phyloP scores from a whole-genome alignment of 2,329 filamentous ascomycete species.

The Dactylella cylindrospora region DNA sequence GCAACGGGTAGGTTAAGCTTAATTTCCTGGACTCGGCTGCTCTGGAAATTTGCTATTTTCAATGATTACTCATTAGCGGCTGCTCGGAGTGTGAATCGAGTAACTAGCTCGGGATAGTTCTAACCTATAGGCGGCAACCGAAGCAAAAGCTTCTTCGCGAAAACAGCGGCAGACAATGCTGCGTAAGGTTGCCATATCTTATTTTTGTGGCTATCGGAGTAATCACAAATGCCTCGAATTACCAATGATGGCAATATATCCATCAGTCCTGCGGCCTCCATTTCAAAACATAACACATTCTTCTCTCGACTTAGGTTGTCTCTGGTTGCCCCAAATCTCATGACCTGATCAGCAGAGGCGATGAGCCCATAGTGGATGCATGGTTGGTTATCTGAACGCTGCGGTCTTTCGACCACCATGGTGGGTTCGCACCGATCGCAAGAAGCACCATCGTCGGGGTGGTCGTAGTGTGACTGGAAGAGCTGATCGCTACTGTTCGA shows the following conservation, averaged over 20 bases:
- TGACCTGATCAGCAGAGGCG: constrained; percentile 2
- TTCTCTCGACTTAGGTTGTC: neutral
- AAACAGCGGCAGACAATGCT: constrained; percentile 2
- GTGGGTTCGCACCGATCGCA: neutral
- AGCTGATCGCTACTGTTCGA: neutral
- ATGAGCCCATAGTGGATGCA: constrained; percentile 6
- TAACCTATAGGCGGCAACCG: neutral
- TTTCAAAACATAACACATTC: neutral
- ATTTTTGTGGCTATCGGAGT: constrained; percentile 15
- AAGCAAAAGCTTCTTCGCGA: neutral
- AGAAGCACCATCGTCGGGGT: neutral
- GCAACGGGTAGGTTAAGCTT: constrained; percentile 17
- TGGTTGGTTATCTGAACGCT: too few species aligned
- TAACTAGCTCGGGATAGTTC: neutral
- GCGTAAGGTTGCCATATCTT: constrained; percentile 12
- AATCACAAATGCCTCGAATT: constrained; percentile 10
- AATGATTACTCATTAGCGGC: neutral
- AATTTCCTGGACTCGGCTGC: neutral
- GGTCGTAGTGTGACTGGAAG: constrained; percentile 1
- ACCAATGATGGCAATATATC: constrained; percentile 3
- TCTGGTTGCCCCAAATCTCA: neutral
- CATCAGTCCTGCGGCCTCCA: constrained; percentile 2
- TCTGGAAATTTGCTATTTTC: neutral
- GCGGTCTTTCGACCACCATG: neutral
- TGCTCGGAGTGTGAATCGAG: neutral